Conservation (phyloP, 176 grass and related monocot genomes). For the Panicum miliaceum region DNA sequence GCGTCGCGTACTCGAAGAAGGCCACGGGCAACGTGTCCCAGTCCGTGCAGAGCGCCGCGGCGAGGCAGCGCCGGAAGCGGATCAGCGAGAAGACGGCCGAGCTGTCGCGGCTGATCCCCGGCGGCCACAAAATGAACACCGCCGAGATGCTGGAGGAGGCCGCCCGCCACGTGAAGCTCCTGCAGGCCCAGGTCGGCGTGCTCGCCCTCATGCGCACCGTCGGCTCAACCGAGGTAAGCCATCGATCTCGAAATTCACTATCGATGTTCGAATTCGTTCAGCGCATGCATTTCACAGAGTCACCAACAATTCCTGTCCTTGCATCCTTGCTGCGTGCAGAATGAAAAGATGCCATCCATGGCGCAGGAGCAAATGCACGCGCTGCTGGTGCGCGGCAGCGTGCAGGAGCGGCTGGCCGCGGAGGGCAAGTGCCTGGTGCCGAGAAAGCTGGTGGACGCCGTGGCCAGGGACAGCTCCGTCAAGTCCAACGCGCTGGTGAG, state of each 20-base stretch:
- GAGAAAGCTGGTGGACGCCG: conserved; percentile 41
- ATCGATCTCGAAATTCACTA: not conserved
- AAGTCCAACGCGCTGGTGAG: conserved; percentile 50
- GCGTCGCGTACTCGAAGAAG: conserved; percentile 15
- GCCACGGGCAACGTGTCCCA: not conserved
- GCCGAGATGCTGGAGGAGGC: conserved; percentile 80
- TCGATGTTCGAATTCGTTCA: not conserved
- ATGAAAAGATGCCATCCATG: conserved; percentile 30
- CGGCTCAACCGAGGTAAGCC: conserved; percentile 50
- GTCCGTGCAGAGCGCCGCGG: conserved; percentile 48
- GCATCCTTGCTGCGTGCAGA: conserved; percentile 22
- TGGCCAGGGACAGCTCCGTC: conserved; percentile 51
- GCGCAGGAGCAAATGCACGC: conserved; percentile 43
- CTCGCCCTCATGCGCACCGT: conserved; percentile 57
- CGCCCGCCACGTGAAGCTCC: conserved; percentile 67
- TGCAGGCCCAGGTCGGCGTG: conserved; percentile 76
- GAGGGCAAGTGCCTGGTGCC: conserved; percentile 71
- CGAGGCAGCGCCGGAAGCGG: conserved; percentile 75
- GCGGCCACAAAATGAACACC: conserved; percentile 67
- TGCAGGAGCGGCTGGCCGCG: conserved; percentile 61
- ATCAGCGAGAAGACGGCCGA: conserved; percentile 81
- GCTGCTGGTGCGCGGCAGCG: conserved; percentile 44
- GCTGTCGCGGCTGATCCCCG: conserved; percentile 71
- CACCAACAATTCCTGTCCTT: not conserved
- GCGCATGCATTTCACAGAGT: too few relatives aligned